Conservation (phyloP, 2,329 filamentous ascomycete genomes). For the Fusarium sp. region DNA sequence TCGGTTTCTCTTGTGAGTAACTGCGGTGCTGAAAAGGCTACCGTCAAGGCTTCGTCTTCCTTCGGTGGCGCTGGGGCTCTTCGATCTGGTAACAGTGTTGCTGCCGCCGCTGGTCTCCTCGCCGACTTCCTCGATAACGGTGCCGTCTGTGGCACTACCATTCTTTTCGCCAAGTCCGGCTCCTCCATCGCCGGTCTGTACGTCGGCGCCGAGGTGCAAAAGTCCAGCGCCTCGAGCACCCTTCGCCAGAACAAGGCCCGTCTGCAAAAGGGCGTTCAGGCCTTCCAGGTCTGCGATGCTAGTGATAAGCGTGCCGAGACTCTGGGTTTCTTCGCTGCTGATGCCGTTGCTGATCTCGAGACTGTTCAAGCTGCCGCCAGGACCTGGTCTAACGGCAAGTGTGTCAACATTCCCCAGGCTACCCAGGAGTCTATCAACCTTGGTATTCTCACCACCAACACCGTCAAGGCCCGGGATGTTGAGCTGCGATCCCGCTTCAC, state of each 20-base stretch:
- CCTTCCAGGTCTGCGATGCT: slow-evolving; percentile 39
- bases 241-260: slow-evolving; percentile 27
- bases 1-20: slow-evolving; percentile 35
- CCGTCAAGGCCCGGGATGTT: slow-evolving; percentile 29
- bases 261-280: slow-evolving; percentile 35
- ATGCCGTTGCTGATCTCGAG: slow-evolving; percentile 23
- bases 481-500: slow-evolving; percentile 38
- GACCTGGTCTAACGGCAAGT: slow-evolving; percentile 43
- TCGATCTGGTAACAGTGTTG: slow-evolving; percentile 20
- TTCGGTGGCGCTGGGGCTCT: slow-evolving; percentile 22
- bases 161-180: slow-evolving; percentile 45
- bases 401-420: slow-evolving; percentile 17
- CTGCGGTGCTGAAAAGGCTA: slow-evolving; percentile 41
- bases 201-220: slow-evolving; percentile 43
- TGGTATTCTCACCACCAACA: slow-evolving; percentile 32
- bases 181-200: slow-evolving; percentile 42
- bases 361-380: slow-evolving; percentile 35
- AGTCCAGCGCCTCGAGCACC: slow-evolving; percentile 32
- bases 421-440: slow-evolving; percentile 25
- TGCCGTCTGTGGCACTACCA: slow-evolving; percentile 40
- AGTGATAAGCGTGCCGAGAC: slow-evolving; percentile 37
- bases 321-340: slow-evolving; percentile 40
- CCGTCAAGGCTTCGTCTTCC: slow-evolving; percentile 25
- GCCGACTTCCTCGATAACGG: slow-evolving; percentile 38
- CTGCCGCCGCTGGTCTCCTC: slow-evolving; percentile 30